Percentiles rank a stretch among this genome's conserved stretches.
These are phyloP conservation scores for Sungouiella thailandica DNA, from an alignment of 805 yeast species.

Conservation along the genomic window DNA sequence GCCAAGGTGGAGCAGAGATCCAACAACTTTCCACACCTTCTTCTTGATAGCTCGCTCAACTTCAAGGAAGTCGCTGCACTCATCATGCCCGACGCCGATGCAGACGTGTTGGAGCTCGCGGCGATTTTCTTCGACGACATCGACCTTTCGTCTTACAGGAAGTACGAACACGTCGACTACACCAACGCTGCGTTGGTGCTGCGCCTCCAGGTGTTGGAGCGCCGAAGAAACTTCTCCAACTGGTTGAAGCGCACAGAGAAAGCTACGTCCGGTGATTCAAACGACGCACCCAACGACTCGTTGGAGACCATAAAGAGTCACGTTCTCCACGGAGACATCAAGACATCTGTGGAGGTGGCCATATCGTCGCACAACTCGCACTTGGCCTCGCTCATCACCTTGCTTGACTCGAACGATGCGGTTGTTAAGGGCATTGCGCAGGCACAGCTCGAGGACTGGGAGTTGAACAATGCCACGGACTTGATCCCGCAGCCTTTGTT, in stretches of 20 bases:
- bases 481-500: conserved; percentile 51
- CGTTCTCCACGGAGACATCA: conserved; percentile 51
- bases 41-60: conserved; percentile 4
- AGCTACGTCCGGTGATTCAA: conserved; percentile 25
- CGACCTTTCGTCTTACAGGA: conserved; percentile 1
- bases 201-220: conserved; percentile 18
- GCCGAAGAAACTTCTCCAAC: conserved; percentile 42
- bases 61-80: conserved; percentile 18
- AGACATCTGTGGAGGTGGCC: conserved; percentile 60
- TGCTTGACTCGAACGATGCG: conserved; percentile 66
- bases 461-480: conserved; percentile 30
- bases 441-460: conserved; percentile 67
- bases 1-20: conserved; percentile 18
- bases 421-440: conserved; percentile 51
- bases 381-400: conserved; percentile 62
- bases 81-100: conserved; percentile 16
- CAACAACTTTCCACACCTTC: conserved; percentile 25
- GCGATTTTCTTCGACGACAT: conserved; percentile 50
- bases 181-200: conserved; percentile 10
- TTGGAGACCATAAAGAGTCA: conserved; percentile 49
- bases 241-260: conserved; percentile 54
- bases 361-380: conserved; percentile 60
- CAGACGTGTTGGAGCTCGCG: conserved; percentile 49
- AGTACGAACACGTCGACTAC: conserved; percentile 8
- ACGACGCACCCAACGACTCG: conserved; percentile 24